These are phyloP conservation scores for Plantago ovata DNA, from an alignment of 257 asterid genomes.

Conservation along the genomic window DNA sequence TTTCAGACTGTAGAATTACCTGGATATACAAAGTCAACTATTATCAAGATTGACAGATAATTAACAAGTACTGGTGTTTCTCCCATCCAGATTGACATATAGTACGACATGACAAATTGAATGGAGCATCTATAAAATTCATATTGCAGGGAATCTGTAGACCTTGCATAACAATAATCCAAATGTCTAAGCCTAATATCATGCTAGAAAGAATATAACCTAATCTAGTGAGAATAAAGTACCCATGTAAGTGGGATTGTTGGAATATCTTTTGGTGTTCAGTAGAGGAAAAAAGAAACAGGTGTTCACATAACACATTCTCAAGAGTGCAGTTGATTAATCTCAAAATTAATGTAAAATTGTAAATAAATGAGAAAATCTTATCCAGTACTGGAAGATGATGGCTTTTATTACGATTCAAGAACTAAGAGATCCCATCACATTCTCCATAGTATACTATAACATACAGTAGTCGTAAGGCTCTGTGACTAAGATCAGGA, in stretches of 20 bases:
- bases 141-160: not conserved
- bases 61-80: not conserved
- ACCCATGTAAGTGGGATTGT: not conserved
- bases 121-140: not conserved
- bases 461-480: no score
- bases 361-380: no score
- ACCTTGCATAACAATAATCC: not conserved
- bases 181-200: not conserved
- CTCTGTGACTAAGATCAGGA: no score
- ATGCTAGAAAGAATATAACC: not conserved
- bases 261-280: not conserved
- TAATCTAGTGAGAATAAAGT: not conserved
- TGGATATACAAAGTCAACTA: slow-evolving; percentile 22
- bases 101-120: not conserved
- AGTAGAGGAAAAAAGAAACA: no score
- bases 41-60: not conserved
- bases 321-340: no score
- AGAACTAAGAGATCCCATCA: no score
- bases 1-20: slow-evolving; percentile 89
- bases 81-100: not conserved
- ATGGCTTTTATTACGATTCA: no score
- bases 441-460: no score
- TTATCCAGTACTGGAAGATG: no score
- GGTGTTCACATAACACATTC: no score
- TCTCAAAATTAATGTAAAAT: no score